Evolutionary conservation across 768 basidiomycete genomes (phyloP).

Genomic region (Termitomyces sp.): DNA sequence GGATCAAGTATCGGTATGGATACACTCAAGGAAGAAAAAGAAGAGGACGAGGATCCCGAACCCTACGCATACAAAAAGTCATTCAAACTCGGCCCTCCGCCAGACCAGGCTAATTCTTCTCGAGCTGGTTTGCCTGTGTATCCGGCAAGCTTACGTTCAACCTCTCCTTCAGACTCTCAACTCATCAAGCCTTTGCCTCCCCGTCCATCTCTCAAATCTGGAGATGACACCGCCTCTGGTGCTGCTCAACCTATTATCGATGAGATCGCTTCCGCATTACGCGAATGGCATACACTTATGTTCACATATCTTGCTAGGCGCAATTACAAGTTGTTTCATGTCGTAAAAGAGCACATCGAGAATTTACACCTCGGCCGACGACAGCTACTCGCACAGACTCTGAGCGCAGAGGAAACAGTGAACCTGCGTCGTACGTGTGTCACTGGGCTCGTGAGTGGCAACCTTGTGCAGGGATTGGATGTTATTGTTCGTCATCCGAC

Average conservation of each 20-base stretch:
- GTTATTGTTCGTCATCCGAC: slow-evolving; percentile 95
- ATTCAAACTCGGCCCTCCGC: slow-evolving; percentile 68
- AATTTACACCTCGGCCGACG: slow-evolving; percentile 87
- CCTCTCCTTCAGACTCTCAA: slow-evolving; percentile 60
- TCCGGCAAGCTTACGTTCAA: slow-evolving; percentile 69
- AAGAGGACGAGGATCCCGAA: slow-evolving; percentile 56
- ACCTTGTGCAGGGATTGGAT: slow-evolving; percentile 88
- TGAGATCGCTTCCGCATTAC: slow-evolving; percentile 92
- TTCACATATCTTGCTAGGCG: slow-evolving; percentile 86
- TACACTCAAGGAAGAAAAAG: slow-evolving; percentile 53
- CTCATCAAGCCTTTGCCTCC: slow-evolving; percentile 75
- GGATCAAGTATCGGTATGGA: slow-evolving; percentile 47
- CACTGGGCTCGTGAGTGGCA: slow-evolving; percentile 78
- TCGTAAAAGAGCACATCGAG: slow-evolving; percentile 86
- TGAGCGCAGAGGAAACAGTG: slow-evolving; percentile 82
- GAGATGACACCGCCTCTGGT: slow-evolving; percentile 88
- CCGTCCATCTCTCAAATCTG: slow-evolving; percentile 90
- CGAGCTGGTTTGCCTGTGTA: slow-evolving; percentile 71
- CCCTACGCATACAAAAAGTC: slow-evolving; percentile 43
- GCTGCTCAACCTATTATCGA: slow-evolving; percentile 86
- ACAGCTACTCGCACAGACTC: slow-evolving; percentile 82
- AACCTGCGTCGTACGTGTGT: slow-evolving; percentile 85
- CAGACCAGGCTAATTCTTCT: slow-evolving; percentile 69
- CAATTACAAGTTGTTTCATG: slow-evolving; percentile 85
- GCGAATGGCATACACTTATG: slow-evolving; percentile 94